Evolutionary conservation across 108 stramenopile genomes (phyloP), one percentile per base, ranked within the genome.

Genomic region (Cyclotella cryptica): DNA sequence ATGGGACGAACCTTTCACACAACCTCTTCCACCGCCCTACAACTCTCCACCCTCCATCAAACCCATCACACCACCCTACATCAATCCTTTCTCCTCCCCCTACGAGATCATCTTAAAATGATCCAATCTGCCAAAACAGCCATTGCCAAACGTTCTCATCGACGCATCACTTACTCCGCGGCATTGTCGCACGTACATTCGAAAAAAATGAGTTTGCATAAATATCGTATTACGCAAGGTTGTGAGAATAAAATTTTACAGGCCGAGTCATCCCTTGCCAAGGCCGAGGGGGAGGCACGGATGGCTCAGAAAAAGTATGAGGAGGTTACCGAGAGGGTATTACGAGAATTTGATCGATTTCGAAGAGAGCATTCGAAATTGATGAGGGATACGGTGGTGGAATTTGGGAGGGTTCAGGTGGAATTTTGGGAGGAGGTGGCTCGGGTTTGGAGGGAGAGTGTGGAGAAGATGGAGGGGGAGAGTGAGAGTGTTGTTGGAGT

Each of bases 61-160:
- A 75, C 86, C 28, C 86, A 96, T 78, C 81, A 90, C 52, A 76
- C 89, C 43, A 71, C 79, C 72, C 94, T 96, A 73, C 69, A 70
- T 57, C 59, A 55, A 29, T 46, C 74, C 39, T 94, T 98, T 54
- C 91, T 87, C 41, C 85, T 86, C 27, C 86, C 89, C 29, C 69
- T 98, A 39, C 66, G 89, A 21, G 90, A 96, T 78, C 85, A 96
- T 64, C 81, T 86, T 10, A 83, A 88, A 18, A 71, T 88, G 69
- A 82, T 97, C 10, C 72, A 73, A 19, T 83, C 92, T 10, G 91
- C 93, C 45, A 95, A 96, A 71, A 67, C 76, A n/a, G 95, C 96
- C 12, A 75, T 98, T 10, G 41, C 81, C 52, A 77, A 89, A 80
- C 90, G 96, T 45, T 81, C 83, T 53, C 84, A 93, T 19, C 78